Evolutionary conservation across 2,329 filamentous ascomycete genomes (phyloP), one percentile per base, ranked within the genome.

Genomic region (Fusarium luffae): DNA sequence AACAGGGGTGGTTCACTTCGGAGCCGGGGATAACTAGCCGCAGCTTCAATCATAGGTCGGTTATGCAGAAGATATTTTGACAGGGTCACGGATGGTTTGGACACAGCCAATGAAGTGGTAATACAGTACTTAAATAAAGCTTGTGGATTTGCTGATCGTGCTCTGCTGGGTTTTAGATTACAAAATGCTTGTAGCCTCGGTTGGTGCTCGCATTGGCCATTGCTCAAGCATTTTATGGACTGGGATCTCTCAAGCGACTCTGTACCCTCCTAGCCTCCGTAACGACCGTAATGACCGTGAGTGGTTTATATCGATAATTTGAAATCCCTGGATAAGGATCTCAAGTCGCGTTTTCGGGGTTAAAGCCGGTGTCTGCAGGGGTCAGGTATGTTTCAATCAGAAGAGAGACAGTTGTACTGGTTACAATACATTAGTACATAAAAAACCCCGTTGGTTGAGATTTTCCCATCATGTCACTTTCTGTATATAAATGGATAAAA

Each of bases 11-110:
- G 19, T 32, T 57, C 28, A 34, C 41, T 57, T 69, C 41, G 44
- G 54, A 69, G 25, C 46, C 32, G 59, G 64, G 59, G 46, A 60
- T 50, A 51, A 27, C 27, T 41, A 66, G 43, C 52, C 54, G 54
- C 42, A 60, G 50, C 59, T 68, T 55, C 19, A 43, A 50, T 55
- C 37, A 54, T 58, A 57, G n/a, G 63, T 41, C 42, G 52, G 54
- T 44, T 63, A 63, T 58, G 57, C 56, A 42, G 27, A 67, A 42
- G 54, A 57, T 27, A 43, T 21, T 27, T 27, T 42, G 49, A 30
- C 28, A 54, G 27, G 52, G 63, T 68, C 49, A n/a, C 41, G 21
- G 41, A 18, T 49, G 30, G 46, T 42, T 55, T 46, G 19, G 16
- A 51, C 12, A 49, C 47, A 23, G 30, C 44, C 59, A 68, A 64